These are phyloP conservation scores for Leccinum fallax DNA, from an alignment of 1,284 basidiomycete species.

Conservation along the genomic window DNA sequence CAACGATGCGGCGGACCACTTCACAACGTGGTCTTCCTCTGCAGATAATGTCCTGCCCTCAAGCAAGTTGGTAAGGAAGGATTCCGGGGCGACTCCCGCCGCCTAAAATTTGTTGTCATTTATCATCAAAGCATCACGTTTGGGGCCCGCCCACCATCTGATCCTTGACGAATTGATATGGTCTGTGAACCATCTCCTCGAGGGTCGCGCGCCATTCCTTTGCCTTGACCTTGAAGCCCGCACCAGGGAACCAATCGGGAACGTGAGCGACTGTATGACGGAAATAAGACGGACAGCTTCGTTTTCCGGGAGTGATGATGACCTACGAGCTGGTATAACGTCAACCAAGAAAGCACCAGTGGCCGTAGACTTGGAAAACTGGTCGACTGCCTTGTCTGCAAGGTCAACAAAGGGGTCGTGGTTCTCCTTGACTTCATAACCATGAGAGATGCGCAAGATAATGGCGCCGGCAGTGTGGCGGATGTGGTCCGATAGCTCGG, in stretches of 20 bases:
- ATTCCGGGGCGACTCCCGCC: constrained; percentile 51
- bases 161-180: constrained; percentile 59
- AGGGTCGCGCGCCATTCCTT: constrained; percentile 52
- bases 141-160: constrained; percentile 48
- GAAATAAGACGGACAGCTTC: constrained; percentile 1
- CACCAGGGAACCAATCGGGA: constrained; percentile 67
- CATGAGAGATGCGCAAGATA: constrained; percentile 62
- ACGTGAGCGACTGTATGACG: constrained; percentile 52
- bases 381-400: constrained; percentile 56
- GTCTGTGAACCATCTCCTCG: constrained; percentile 54
- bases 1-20: constrained; percentile 62
- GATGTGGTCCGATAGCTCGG: constrained; percentile 54
- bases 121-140: no score
- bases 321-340: constrained; percentile 54
- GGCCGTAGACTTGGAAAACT: constrained; percentile 59
- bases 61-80: constrained; percentile 54
- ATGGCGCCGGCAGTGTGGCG: constrained; percentile 61
- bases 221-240: constrained; percentile 57
- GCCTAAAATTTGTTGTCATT: constrained; percentile 39
- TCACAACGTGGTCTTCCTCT: constrained; percentile 56
- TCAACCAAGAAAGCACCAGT: constrained; percentile 65
- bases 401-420: constrained; percentile 61
- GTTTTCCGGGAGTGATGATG: constrained; percentile 4
- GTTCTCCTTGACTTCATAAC: constrained; percentile 57
- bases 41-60: constrained; percentile 46